These are phyloP conservation scores for Metschnikowia anglica DNA, from an alignment of 805 yeast species.

Conservation along the genomic window DNA sequence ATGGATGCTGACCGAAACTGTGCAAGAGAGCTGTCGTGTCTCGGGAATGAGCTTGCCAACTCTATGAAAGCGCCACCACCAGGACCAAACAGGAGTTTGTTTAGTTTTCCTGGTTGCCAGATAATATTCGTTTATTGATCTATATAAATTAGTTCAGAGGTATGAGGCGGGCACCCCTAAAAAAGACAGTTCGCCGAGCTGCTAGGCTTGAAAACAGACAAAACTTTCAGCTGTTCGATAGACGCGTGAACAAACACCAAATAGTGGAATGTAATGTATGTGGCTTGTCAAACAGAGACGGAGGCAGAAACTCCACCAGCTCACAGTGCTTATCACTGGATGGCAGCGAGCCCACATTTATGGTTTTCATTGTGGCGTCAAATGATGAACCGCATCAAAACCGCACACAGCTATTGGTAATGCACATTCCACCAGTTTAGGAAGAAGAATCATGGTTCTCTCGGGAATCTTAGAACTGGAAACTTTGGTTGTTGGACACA, in stretches of 20 bases:
- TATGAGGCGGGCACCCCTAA: neutral
- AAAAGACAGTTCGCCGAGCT: neutral
- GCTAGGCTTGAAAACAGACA: neutral
- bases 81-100: neutral
- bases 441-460: neutral
- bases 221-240: neutral
- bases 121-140: constrained; percentile 10
- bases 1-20: no score
- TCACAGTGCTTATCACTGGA: neutral
- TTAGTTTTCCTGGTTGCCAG: neutral
- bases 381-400: neutral
- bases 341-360: neutral
- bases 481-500: constrained; percentile 57
- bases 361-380: neutral
- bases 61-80: no score
- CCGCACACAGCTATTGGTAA: neutral
- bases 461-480: constrained; percentile 26
- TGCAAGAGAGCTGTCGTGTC: no score
- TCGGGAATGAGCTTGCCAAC: no score
- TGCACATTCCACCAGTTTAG: neutral
- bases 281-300: neutral
- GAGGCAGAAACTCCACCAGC: neutral
- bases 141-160: constrained; percentile 6
- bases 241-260: neutral
- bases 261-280: neutral